Evolutionary conservation across 1,284 basidiomycete genomes (phyloP).

Genomic region (Ustilago lituana): DNA sequence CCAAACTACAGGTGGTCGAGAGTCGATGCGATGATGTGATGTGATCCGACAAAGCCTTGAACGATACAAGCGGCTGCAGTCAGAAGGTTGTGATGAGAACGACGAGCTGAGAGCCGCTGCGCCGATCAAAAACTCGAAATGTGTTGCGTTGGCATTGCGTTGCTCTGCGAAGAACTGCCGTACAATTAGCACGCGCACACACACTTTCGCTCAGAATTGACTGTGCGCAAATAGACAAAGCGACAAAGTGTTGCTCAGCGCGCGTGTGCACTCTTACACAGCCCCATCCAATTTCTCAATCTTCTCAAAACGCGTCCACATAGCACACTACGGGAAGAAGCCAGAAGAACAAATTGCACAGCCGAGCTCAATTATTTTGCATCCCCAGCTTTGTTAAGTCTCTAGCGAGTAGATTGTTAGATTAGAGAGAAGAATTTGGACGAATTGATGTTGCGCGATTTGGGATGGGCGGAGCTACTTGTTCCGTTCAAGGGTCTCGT

Average conservation of each 20-base stretch:
- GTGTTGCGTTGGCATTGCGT: neutral
- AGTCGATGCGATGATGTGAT: neutral
- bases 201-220: too few species aligned
- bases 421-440: too few species aligned
- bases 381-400: too few species aligned
- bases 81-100: too few species aligned
- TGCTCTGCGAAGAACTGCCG: constrained; percentile 7
- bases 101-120: too few species aligned
- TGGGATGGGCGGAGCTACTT: too few species aligned
- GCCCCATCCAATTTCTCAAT: neutral
- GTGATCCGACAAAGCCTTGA: neutral
- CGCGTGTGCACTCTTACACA: constrained; percentile 1
- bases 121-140: constrained; percentile 3
- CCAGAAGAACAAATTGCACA: constrained; percentile 33
- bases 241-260: constrained; percentile 28
- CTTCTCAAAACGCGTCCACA: constrained; percentile 21
- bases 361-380: too few species aligned
- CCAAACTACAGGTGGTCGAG: neutral
- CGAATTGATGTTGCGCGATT: too few species aligned
- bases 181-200: too few species aligned
- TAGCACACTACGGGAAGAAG: constrained; percentile 19
- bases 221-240: too few species aligned
- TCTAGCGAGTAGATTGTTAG: too few species aligned
- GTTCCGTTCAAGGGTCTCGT: constrained; percentile 12
- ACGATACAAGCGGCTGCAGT: neutral